Percentiles rank a stretch among this genome's conserved stretches.
These are phyloP conservation scores for Gynochthodes officinalis DNA, from an alignment of 257 asterid species.

Conservation along the genomic window DNA sequence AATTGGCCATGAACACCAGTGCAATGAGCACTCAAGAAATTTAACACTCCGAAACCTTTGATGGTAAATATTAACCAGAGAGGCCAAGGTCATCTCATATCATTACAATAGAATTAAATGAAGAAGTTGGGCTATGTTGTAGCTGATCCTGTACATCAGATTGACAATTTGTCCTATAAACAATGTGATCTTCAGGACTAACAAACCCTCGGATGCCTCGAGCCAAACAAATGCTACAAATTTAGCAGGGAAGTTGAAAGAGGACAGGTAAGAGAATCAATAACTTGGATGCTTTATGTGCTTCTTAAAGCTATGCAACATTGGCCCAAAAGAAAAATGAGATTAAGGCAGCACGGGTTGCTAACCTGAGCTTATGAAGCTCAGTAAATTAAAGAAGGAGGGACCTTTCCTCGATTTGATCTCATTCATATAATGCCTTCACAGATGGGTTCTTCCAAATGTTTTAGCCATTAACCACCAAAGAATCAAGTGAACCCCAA, in stretches of 20 bases:
- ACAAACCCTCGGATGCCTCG: no score
- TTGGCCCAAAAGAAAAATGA: conserved; percentile 1
- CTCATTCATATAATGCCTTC: not conserved
- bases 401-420: not conserved
- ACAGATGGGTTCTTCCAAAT: conserved; percentile 1
- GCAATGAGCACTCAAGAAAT: no score
- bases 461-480: not conserved
- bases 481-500: not conserved
- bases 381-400: not conserved
- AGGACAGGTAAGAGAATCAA: not conserved
- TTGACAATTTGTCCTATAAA: no score
- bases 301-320: not conserved
- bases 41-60: no score
- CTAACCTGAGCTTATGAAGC: not conserved
- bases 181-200: no score
- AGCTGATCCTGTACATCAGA: no score
- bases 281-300: not conserved
- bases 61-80: no score
- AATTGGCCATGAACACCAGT: no score
- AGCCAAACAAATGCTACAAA: not conserved
- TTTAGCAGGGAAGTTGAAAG: not conserved
- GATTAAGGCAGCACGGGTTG: not conserved
- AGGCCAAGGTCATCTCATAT: no score
- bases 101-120: no score
- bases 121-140: no score